Percentiles rank a stretch among this genome's conserved stretches.
phyloP scores from a whole-genome alignment of 2,329 filamentous ascomycete species.

The Tolypocladium nubicola region DNA sequence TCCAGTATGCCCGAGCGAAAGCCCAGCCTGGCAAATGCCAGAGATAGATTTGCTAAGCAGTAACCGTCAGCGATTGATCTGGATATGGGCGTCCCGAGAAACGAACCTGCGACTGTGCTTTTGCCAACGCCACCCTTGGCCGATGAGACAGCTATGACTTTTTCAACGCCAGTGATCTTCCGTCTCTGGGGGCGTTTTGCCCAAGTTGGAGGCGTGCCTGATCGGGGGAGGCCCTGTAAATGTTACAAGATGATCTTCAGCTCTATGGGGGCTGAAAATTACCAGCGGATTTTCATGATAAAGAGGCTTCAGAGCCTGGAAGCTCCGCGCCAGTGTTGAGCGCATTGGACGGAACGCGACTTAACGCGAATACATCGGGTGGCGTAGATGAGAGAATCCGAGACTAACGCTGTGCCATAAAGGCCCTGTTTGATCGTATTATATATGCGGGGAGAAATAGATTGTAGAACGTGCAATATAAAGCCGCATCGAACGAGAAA shows the following conservation, averaged over 20 bases:
- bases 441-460: too few relatives aligned
- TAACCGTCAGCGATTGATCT: neutral
- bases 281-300: constrained; percentile 84
- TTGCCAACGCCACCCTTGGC: constrained; percentile 98
- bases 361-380: neutral
- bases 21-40: constrained; percentile 75
- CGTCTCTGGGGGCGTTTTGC: constrained; percentile 72
- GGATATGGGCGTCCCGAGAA: neutral
- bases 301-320: constrained; percentile 18
- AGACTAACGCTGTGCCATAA: neutral
- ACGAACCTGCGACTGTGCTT: constrained; percentile 73
- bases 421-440: neutral
- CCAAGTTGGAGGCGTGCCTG: constrained; percentile 44
- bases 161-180: constrained; percentile 73
- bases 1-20: constrained; percentile 82
- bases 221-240: constrained; percentile 68
- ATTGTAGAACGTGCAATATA: neutral
- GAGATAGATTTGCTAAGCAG: constrained; percentile 62
- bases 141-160: constrained; percentile 93
- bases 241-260: neutral
- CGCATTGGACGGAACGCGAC: constrained; percentile 20
- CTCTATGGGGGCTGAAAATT: constrained; percentile 10
- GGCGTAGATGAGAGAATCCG: neutral
- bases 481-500: neutral
- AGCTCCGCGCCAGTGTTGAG: constrained; percentile 23